phyloP scores from a whole-genome alignment of 2,329 filamentous ascomycete species.

The Daldinia sp. region DNA sequence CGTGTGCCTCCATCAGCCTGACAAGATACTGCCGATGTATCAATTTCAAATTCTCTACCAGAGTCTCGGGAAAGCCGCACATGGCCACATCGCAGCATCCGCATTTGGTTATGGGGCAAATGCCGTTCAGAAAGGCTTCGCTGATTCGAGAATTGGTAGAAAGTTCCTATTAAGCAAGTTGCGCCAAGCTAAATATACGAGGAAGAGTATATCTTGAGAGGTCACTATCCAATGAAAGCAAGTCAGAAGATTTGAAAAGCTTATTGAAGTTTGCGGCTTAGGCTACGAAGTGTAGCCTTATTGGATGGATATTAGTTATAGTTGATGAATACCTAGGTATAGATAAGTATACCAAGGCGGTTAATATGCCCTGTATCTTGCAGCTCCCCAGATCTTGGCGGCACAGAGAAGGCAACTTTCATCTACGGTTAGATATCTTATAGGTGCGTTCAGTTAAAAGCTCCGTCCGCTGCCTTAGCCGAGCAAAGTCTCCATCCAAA shows the following conservation, averaged over 20 bases:
- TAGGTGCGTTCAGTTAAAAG: background rate
- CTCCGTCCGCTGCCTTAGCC: background rate
- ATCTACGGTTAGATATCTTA: background rate
- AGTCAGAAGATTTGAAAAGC: background rate
- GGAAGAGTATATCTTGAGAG: background rate
- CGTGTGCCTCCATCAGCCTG: background rate
- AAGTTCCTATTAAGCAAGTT: background rate
- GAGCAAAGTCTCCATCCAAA: background rate
- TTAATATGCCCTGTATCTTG: constrained; percentile 3
- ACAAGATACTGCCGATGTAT: background rate
- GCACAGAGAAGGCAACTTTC: background rate
- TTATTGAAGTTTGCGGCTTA: background rate
- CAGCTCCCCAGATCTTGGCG: background rate
- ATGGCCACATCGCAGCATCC: background rate
- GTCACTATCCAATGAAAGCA: background rate
- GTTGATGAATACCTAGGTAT: background rate
- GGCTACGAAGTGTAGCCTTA: background rate
- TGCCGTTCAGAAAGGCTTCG: background rate
- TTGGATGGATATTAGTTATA: background rate
- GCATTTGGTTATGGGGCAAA: background rate
- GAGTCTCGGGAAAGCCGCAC: background rate
- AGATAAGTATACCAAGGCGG: background rate
- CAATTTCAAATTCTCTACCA: background rate
- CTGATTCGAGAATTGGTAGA: background rate
- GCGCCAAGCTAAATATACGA: background rate